phyloP scores from a whole-genome alignment of 2,329 filamentous ascomycete genomes.

The Talaromyces atroroseus region DNA sequence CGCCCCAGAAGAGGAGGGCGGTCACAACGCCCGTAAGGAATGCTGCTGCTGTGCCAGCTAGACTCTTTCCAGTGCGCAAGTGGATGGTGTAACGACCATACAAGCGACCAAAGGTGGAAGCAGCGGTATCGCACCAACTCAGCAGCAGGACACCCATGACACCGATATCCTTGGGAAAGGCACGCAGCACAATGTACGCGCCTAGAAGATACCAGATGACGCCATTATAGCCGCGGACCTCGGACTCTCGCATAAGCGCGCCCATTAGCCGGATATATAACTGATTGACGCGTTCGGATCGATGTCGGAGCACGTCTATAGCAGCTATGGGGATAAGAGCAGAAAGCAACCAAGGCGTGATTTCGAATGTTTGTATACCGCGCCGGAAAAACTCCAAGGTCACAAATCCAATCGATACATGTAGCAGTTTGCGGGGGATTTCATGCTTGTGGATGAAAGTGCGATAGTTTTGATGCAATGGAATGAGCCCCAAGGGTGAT shows the following conservation, averaged over 20 bases:
- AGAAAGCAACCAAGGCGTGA: slow-evolving; percentile 78
- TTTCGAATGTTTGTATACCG: slow-evolving; percentile 68
- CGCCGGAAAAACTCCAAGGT: slow-evolving; percentile 78
- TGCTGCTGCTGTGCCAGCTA: slow-evolving; percentile 82
- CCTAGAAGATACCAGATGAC: slow-evolving; percentile 96
- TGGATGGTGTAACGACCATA: slow-evolving; percentile 86
- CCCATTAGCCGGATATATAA: slow-evolving; percentile 81
- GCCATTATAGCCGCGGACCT: slow-evolving; percentile 90
- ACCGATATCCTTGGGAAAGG: slow-evolving; percentile 88
- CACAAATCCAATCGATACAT: slow-evolving; percentile 95
- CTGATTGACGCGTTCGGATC: slow-evolving; percentile 73
- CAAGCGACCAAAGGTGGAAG: slow-evolving; percentile 84
- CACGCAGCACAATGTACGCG: slow-evolving; percentile 76
- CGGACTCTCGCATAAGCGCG: slow-evolving; percentile 93
- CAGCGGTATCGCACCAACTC: slow-evolving; percentile 97
- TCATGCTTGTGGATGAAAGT: slow-evolving; percentile 94
- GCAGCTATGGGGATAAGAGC: slow-evolving; percentile 78
- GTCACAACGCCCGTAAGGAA: slow-evolving; percentile 77
- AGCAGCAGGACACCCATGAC: slow-evolving; percentile 84
- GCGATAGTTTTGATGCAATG: slow-evolving; percentile 87
- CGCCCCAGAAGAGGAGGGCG: slow-evolving; percentile 83
- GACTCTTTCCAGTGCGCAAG: slow-evolving; percentile 79
- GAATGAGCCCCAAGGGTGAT: slow-evolving; percentile 87
- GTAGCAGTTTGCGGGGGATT: slow-evolving; percentile 85
- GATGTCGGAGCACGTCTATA: slow-evolving; percentile 77